Evolutionary conservation across 2,329 filamentous ascomycete genomes (phyloP).

Genomic region (Cyphellophora attinorum): DNA sequence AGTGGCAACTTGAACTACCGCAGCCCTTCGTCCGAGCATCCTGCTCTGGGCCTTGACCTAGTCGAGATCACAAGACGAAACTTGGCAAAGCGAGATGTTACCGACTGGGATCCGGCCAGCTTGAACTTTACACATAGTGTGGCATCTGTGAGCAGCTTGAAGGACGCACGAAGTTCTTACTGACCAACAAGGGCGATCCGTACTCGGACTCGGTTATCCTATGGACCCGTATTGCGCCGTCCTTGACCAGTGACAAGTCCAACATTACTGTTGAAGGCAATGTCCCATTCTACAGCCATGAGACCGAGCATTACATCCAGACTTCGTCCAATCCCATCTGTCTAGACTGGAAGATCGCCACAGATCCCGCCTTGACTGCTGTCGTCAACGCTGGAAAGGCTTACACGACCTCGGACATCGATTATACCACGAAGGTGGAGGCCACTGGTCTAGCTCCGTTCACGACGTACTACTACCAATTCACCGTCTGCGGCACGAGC

Average conservation of each 20-base stretch:
- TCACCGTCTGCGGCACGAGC: constrained; percentile 55
- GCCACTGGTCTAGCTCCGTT: constrained; percentile 52
- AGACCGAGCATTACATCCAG: constrained; percentile 44
- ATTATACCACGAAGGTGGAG: constrained; percentile 65
- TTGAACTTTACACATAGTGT: constrained; percentile 60
- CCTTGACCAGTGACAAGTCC: constrained; percentile 35
- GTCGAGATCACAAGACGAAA: constrained; percentile 50
- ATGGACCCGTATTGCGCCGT: constrained; percentile 34
- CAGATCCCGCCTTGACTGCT: constrained; percentile 35
- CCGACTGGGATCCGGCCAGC: constrained; percentile 33
- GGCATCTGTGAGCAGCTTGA: constrained; percentile 24
- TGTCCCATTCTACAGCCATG: constrained; percentile 42
- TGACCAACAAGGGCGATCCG: constrained; percentile 24
- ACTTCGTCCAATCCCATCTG: constrained; percentile 55
- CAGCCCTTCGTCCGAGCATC: constrained; percentile 56
- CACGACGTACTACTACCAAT: constrained; percentile 56
- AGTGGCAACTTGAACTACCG: constrained; percentile 55
- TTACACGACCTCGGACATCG: constrained; percentile 63
- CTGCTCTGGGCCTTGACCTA: constrained; percentile 54
- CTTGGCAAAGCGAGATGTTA: constrained; percentile 25
- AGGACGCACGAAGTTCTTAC: neutral
- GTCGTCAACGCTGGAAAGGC: constrained; percentile 49
- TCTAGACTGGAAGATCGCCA: constrained; percentile 54
- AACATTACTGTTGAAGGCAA: constrained; percentile 49
- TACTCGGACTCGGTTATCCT: constrained; percentile 34